phyloP scores from a whole-genome alignment of 148 eudicot species.

The Vaccinium macrocarpon region DNA sequence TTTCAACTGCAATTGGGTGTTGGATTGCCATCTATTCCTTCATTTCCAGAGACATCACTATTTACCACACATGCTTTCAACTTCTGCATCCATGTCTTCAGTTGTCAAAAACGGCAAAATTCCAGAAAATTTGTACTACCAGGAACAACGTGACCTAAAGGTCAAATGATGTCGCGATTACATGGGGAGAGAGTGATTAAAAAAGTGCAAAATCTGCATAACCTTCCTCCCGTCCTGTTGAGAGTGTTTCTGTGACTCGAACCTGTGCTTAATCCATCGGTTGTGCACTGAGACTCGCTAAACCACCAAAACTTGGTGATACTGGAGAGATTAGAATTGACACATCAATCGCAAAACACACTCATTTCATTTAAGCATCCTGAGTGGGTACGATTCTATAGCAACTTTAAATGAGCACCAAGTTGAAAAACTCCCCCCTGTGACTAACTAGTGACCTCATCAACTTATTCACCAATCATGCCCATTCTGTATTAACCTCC shows the following conservation, averaged over 20 bases:
- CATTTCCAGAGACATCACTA: neutral
- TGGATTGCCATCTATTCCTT: slow-evolving; percentile 3
- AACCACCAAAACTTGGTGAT: neutral
- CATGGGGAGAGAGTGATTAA: neutral
- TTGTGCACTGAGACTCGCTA: neutral
- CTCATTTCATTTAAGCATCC: slow-evolving; percentile 15
- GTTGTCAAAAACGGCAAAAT: neutral
- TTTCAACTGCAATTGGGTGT: neutral
- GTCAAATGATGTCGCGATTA: neutral
- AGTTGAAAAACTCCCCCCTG: neutral
- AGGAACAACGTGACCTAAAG: neutral
- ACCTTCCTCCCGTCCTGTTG: neutral
- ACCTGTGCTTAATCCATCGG: neutral
- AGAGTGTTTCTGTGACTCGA: neutral
- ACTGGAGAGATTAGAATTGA: neutral
- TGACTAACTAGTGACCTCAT: neutral
- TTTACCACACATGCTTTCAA: slow-evolving; percentile 10
- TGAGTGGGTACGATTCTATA: neutral
- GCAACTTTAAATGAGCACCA: neutral
- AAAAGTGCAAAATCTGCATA: neutral
- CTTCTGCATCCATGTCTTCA: neutral
- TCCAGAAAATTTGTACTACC: neutral
- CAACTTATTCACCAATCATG: neutral
- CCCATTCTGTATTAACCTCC: neutral
- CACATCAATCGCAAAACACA: neutral